Evolutionary conservation across 164 flowering plant species (phyloP).

Genomic region (Tetracentron sinense): DNA sequence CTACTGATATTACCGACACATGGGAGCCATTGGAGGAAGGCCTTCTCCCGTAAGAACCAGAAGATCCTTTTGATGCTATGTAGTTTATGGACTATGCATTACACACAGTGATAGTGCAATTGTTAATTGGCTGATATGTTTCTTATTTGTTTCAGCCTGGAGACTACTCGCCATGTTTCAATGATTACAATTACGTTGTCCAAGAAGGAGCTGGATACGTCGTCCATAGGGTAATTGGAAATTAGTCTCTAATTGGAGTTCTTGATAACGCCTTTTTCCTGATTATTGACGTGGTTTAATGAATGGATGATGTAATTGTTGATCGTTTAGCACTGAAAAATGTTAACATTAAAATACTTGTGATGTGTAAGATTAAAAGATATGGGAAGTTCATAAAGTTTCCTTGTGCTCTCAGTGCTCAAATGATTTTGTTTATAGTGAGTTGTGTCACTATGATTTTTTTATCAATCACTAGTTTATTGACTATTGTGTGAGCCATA

Average conservation of each 20-base stretch:
- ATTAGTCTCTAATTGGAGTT: not conserved
- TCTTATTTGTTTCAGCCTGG: slow-evolving; percentile 34
- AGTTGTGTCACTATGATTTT: too few relatives aligned
- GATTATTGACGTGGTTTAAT: not conserved
- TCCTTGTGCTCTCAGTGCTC: too few relatives aligned
- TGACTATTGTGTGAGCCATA: not conserved
- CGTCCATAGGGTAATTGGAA: slow-evolving; percentile 45
- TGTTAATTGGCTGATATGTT: not conserved
- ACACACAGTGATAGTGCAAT: not conserved
- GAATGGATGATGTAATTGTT: not conserved
- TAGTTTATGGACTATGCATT: not conserved
- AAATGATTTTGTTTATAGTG: too few relatives aligned
- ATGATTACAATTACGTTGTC: slow-evolving; percentile 59
- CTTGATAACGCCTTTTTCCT: not conserved
- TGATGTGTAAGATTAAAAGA: too few relatives aligned
- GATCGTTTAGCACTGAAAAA: not conserved
- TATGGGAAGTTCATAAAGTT: too few relatives aligned
- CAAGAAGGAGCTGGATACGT: slow-evolving; percentile 49
- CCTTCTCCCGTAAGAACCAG: slow-evolving; percentile 51
- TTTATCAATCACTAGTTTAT: not conserved
- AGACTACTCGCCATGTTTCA: slow-evolving; percentile 67
- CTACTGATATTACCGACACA: slow-evolving; percentile 58
- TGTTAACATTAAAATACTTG: not conserved
- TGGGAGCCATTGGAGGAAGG: slow-evolving; percentile 85
- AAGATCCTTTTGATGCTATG: not conserved